phyloP scores from a whole-genome alignment of 2,329 filamentous ascomycete genomes.

The Pseudovirgaria hyperparasitica region DNA sequence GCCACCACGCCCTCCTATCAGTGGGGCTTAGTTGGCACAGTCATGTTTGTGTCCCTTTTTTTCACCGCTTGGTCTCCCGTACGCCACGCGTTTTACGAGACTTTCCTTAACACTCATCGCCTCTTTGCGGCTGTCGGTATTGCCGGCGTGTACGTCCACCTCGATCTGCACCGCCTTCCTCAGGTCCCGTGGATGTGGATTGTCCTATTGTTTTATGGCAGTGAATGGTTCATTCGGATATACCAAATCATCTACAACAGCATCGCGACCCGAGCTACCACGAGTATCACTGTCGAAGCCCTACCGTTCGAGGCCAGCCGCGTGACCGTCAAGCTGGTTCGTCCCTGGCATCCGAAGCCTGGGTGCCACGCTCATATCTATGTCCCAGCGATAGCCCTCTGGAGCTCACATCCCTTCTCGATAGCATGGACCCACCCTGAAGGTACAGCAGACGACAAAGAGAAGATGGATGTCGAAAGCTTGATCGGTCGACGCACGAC shows the following conservation, averaged over 20 bases:
- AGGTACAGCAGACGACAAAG: slow-evolving; percentile 8
- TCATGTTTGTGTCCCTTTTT: slow-evolving; percentile 52
- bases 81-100: slow-evolving; percentile 93
- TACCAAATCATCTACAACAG: slow-evolving; percentile 41
- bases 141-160: slow-evolving; percentile 66
- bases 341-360: slow-evolving; percentile 39
- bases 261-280: slow-evolving; percentile 35
- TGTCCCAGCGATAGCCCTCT: slow-evolving; percentile 34
- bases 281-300: slow-evolving; percentile 43
- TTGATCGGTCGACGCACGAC: slow-evolving; percentile 12
- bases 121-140: slow-evolving; percentile 56
- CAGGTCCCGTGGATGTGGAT: slow-evolving; percentile 65
- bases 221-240: slow-evolving; percentile 44
- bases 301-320: slow-evolving; percentile 47
- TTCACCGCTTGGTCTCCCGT: slow-evolving; percentile 65
- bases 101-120: slow-evolving; percentile 81
- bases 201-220: slow-evolving; percentile 63
- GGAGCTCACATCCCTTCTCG: slow-evolving; percentile 37
- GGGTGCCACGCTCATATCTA: slow-evolving; percentile 50
- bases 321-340: slow-evolving; percentile 46
- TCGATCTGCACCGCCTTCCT: slow-evolving; percentile 51
- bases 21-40: slow-evolving; percentile 47
- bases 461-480: slow-evolving; percentile 12
- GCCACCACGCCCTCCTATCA: slow-evolving; percentile 49
- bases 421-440: slow-evolving; percentile 33